Base-by-base conservation (phyloP, 352 stramenopile genomes). In the Globisporangium ultimum region DNA sequence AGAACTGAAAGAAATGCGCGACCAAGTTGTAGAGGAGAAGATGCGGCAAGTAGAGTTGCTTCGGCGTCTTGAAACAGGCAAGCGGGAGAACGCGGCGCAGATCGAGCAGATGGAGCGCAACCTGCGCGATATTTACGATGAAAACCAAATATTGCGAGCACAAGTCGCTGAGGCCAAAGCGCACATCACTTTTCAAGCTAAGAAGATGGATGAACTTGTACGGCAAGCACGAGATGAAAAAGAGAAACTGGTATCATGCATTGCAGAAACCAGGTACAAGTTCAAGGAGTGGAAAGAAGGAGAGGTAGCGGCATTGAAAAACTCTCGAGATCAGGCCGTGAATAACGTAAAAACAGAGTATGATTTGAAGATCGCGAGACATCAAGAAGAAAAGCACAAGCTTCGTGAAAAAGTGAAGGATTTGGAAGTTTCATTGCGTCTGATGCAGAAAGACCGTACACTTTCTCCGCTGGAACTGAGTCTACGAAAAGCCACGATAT, bases 331-430 rank as follows among this genome's bases (percentile, higher is more conserved):
- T 9, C 75, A 88, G 42, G 68, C 74, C 3, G 36, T 86, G 28
- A 68, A 73, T 28, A 75, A 74, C 14, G 36, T 88, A 11, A 82
- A 73, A 47, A 81, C 79, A 0, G 81, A 88, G 55, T 87, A 84
- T 45, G 81, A 89, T 21, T 52, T 89, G 20, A 87, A 88, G 53
- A 73, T 89, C 47, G 71, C 74, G 5, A 66, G 77, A 10, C 81
- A 88, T 45, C 81, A 86, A 53, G 75, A 88, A 28, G 81, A 91
- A 48, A 91, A 87, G 47, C 69, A 88, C 34, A 91, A 91, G 54
- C 54, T 91, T 1, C 76, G 80, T 1, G 80, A 89, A 4, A 88
- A 89, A 48, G 78, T 88, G 11, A 83, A 87, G 47, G 81, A 91
- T 50, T 66, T 91, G 12, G 81, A 89, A 43, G 81, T 88, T 6